Evolutionary conservation across 345 rosid genomes (phyloP), one percentile per base, ranked within the genome.

Genomic region (Stellera chamaejasme): DNA sequence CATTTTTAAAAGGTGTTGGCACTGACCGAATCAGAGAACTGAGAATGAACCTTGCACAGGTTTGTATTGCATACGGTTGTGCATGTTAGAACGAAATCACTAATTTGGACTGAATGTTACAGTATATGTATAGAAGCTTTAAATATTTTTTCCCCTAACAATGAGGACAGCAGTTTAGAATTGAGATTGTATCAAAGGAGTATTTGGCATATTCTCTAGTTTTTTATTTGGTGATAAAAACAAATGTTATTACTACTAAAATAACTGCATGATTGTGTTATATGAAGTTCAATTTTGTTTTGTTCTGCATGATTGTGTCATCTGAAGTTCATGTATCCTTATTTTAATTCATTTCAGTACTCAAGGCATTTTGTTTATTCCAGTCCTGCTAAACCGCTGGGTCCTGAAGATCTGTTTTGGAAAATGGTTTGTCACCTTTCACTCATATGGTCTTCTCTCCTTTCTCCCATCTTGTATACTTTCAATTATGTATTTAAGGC

Each of bases 321-420:
- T 27, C 43, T 28, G 27, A 25, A 55, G 27, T 48, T 55, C 63
- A 60, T 62, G 41, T 51, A 43, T 11, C 36, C 2, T 60, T 42
- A 13, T 59, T 59, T 54, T 73, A 43, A 10, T 54, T 54, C 64
- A 27, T 65, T 65, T 39, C 86, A 93, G 97, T 79, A 81, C 73
- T 76, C 96, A 2, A 76, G 73, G 69, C 92, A 93, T 79, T 89
- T 90, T 65, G 13, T 93, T 27, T 90, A 84, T 74, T 87, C 99
- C 55, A 82, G 68, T 72, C 99, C 97, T 63, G 97, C 97, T 60
- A 95, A 75, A 64, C 93, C 87, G 13, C 67, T 85, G 77, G 99
- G 99, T 65, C 95, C 97, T 4, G 99, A 94, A 76, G 99, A 94
- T 74, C 71, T 94, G 66, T 78, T 75, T 50, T 94, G 99, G 99